Percentiles rank a stretch among this genome's conserved stretches.
These are phyloP conservation scores for Eimeria praecox DNA, from an alignment of 169 alveolate species.

Conservation along the genomic window DNA sequence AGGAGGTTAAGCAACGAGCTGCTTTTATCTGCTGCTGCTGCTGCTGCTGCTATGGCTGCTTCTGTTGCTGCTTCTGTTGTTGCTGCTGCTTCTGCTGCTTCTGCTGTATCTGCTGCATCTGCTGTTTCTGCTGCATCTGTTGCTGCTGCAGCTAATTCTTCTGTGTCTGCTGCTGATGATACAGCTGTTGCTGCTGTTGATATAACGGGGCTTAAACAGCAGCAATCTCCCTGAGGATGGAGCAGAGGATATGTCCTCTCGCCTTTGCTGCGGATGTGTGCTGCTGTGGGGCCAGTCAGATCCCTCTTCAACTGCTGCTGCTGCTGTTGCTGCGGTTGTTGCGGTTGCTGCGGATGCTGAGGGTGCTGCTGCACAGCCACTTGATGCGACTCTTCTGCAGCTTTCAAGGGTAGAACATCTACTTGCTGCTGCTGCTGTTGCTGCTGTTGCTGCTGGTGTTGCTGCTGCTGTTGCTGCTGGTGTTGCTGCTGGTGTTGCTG, in stretches of 20 bases:
- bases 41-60: not conserved
- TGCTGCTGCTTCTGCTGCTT: conserved; percentile 8
- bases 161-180: not conserved
- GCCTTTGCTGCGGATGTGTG: not conserved
- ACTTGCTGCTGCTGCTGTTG: not conserved
- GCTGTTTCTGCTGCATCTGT: not conserved
- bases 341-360: conserved; percentile 20
- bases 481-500: conserved; percentile 25
- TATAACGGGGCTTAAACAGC: not conserved
- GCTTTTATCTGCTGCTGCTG: not conserved
- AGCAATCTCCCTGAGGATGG: not conserved
- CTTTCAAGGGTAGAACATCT: not conserved
- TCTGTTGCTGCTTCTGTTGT: not conserved
- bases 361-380: not conserved
- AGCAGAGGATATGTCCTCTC: not conserved
- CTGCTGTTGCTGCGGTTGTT: conserved; percentile 40
- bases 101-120: not conserved
- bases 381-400: not conserved
- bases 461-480: conserved; percentile 37
- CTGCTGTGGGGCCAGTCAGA: not conserved
- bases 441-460: conserved; percentile 15
- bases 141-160: not conserved
- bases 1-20: not conserved
- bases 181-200: conserved; percentile 39
- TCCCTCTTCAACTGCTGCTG: conserved; percentile 28